A percentile compares a stretch with the other conserved stretches of the same genome.
Conservation (phyloP, 2,329 filamentous ascomycete genomes). For the Trichoderma citrinoviride region DNA sequence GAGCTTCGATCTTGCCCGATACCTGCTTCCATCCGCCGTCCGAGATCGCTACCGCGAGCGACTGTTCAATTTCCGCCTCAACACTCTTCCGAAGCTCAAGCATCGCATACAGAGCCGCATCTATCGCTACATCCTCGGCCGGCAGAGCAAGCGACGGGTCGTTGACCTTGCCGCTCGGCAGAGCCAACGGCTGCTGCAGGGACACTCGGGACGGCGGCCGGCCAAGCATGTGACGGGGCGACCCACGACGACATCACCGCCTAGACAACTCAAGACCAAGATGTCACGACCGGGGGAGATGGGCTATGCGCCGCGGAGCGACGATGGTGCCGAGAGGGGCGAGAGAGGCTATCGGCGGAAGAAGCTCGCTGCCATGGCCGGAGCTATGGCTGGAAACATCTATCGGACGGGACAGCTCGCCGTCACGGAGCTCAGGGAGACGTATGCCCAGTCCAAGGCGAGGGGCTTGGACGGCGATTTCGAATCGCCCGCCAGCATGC, state of each 20-base stretch:
- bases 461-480: conserved; percentile 31
- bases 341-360: conserved; percentile 72
- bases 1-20: conserved; percentile 56
- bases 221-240: conserved; percentile 36
- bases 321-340: conserved; percentile 34
- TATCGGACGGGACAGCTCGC: conserved; percentile 57
- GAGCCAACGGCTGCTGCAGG: conserved; percentile 47
- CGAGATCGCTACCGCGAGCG: conserved; percentile 63
- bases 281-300: conserved; percentile 31
- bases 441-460: conserved; percentile 54
- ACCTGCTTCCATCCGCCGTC: conserved; percentile 63
- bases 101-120: conserved; percentile 71
- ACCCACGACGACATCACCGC: conserved; percentile 30
- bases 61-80: conserved; percentile 68
- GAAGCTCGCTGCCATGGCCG: conserved; percentile 68
- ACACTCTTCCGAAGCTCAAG: conserved; percentile 69
- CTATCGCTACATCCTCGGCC: conserved; percentile 68
- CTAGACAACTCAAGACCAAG: conserved; percentile 30
- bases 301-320: conserved; percentile 31
- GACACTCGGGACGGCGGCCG: conserved; percentile 32
- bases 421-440: conserved; percentile 58
- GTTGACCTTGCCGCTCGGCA: conserved; percentile 43
- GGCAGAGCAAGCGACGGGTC: conserved; percentile 55
- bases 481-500: conserved; percentile 34
- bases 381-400: conserved; percentile 51